These are phyloP conservation scores for Astragalus membranaceus DNA, from an alignment of 306 rosid species.

Conservation along the genomic window DNA sequence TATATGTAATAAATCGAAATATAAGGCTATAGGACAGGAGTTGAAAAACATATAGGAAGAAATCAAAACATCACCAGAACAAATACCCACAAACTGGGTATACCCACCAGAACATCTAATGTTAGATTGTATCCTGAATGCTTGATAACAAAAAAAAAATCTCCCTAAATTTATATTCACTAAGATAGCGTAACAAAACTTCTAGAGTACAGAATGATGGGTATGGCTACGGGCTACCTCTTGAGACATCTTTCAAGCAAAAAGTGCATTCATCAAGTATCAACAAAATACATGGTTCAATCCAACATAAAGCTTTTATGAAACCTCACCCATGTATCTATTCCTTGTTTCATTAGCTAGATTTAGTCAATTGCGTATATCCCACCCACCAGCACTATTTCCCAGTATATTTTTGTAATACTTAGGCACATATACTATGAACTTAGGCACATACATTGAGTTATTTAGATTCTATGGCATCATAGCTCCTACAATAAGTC, in stretches of 20 bases:
- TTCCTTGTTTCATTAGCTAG: background rate
- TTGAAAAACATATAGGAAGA: background rate
- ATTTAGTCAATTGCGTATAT: background rate
- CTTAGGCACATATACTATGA: background rate
- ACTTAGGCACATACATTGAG: background rate
- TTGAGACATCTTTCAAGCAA: slow-evolving; percentile 1
- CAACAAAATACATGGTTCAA: background rate
- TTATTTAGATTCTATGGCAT: background rate
- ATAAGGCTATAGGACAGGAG: background rate
- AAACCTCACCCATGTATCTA: background rate
- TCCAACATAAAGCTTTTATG: background rate
- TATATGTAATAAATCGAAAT: slow-evolving; percentile 30
- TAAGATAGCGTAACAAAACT: background rate
- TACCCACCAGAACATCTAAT: too few species aligned
- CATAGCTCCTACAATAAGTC: background rate
- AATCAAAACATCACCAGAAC: background rate
- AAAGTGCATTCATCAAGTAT: background rate
- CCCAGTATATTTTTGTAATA: too few species aligned
- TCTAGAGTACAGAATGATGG: background rate
- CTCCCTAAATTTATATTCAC: background rate
- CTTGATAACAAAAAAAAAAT: background rate
- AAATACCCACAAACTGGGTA: background rate
- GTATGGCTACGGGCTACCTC: background rate
- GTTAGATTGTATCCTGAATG: background rate
- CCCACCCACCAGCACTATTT: slow-evolving; percentile 8